Evolutionary conservation across 805 yeast genomes (phyloP), one percentile per base, ranked within the genome.

Genomic region (Candida ponderosae): DNA sequence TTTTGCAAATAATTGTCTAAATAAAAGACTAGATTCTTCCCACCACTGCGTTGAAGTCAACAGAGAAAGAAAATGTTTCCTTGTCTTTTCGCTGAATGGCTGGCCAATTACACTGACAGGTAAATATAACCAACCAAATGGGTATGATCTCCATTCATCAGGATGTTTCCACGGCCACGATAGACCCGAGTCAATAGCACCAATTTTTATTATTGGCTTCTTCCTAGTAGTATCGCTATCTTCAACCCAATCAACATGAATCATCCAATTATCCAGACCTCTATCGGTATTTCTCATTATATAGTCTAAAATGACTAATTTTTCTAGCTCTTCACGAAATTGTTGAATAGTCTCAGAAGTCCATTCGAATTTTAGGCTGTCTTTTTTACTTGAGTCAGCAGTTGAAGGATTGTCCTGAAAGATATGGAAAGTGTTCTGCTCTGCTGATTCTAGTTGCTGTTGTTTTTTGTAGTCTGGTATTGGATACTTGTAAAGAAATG

Each of bases 101-200:
- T 72, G 80, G 0, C 85, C 85, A 35, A 81, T 75, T 6, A 81
- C 53, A 10, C 74, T 63, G 11, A 72, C 56, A 1, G 89, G 89
- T 26, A 81, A 56, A 47, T 76, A 80, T 19, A 81, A 57, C 90
- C 90, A 81, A 0, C 89, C 89, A 57, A 71, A 81, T 0, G 89
- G 89, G 47, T 78, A 81, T 1, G 85, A 77, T 38, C 89, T 59
- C 86, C 88, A 80, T 50, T 80, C 87, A 55, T 81, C 84, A 0
- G 89, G 89, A 45, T 80, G 86, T 48, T 81, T 81, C 87, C 87
- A 81, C 5, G 90, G 89, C 47, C 78, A 81, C 0, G 88, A 68
- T 23, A 81, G 61, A 0, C 88, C 88, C 14, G 84, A 79, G 48
- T 81, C 89, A 32, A 81, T 81, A 1, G 89, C 90, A 3, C 85